A percentile compares a stretch with the other conserved stretches of the same genome.
These are phyloP conservation scores for Boletellus deceptivus DNA, from an alignment of 1,284 basidiomycete genomes.

Conservation along the genomic window DNA sequence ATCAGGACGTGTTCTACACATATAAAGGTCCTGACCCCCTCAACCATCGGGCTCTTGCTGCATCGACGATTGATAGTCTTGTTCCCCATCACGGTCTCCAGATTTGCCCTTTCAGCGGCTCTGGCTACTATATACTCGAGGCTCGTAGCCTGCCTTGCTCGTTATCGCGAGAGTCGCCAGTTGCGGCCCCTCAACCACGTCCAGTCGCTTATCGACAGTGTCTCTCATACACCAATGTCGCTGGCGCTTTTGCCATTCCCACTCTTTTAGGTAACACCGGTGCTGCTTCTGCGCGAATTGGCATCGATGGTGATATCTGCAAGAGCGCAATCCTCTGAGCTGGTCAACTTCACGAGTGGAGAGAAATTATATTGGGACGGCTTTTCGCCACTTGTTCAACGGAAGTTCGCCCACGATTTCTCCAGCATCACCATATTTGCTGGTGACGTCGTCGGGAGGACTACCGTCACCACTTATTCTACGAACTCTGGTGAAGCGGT, in stretches of 20 bases:
- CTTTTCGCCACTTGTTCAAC: not conserved
- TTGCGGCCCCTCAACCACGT: constrained; percentile 7
- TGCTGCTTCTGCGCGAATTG: constrained; percentile 22
- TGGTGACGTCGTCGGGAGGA: constrained; percentile 12
- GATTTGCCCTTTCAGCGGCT: constrained; percentile 7
- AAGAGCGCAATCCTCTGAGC: constrained; percentile 17
- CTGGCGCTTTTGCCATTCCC: constrained; percentile 21
- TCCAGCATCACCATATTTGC: constrained; percentile 13
- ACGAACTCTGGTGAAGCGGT: constrained; percentile 18
- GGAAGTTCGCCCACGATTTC: constrained; percentile 20
- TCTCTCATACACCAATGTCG: constrained; percentile 11
- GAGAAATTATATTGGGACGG: not conserved
- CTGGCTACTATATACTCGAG: constrained; percentile 19
- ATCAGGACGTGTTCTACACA: not conserved
- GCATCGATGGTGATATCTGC: constrained; percentile 24
- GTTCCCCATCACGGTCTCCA: constrained; percentile 18
- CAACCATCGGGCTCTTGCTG: not conserved
- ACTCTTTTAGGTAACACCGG: constrained; percentile 6
- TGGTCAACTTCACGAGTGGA: constrained; percentile 24
- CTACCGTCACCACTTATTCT: constrained; percentile 16
- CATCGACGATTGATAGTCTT: constrained; percentile 1
- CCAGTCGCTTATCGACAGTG: not conserved
- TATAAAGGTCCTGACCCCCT: constrained; percentile 13
- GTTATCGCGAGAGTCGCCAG: constrained; percentile 14
- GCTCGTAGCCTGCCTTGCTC: constrained; percentile 7